Evolutionary conservation across 139 green algal genomes (phyloP).

Genomic region (Mesotaenium endlicherianum): DNA sequence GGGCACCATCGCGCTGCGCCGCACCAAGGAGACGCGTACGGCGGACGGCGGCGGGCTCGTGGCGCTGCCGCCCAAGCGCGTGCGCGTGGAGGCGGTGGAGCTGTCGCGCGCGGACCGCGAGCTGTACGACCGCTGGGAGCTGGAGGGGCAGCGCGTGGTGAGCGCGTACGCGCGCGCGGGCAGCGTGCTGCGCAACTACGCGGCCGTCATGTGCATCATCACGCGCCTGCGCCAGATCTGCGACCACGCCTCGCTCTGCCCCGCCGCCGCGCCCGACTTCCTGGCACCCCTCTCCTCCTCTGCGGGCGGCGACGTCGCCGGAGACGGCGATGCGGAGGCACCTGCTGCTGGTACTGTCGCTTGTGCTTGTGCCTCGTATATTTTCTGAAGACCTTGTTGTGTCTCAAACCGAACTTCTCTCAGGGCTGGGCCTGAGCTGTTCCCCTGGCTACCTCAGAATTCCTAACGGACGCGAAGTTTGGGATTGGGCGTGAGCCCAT

Average conservation of each 20-base stretch:
- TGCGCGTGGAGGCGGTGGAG: slow-evolving; percentile 40
- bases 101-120: slow-evolving; percentile 44
- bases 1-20: background rate
- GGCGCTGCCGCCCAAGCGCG: slow-evolving; percentile 29
- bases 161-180: slow-evolving; percentile 23
- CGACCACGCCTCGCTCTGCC: slow-evolving; percentile 49
- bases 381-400: background rate
- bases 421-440: background rate
- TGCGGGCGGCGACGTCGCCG: background rate
- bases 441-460: background rate
- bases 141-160: slow-evolving; percentile 53
- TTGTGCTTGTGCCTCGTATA: background rate
- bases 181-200: slow-evolving; percentile 64
- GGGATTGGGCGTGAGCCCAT: too few relatives aligned
- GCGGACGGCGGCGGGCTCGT: slow-evolving; percentile 14
- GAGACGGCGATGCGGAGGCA: background rate
- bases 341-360: background rate
- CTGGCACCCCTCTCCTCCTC: background rate
- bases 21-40: slow-evolving; percentile 33
- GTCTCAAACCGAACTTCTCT: background rate
- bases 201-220: slow-evolving; percentile 46
- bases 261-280: background rate
- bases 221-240: slow-evolving; percentile 70
- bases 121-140: slow-evolving; percentile 55
- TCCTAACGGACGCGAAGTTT: too few relatives aligned